These are phyloP conservation scores for Basidiobolus meristosporus DNA, from an alignment of 371 early-diverging fungal genomes.

Conservation along the genomic window DNA sequence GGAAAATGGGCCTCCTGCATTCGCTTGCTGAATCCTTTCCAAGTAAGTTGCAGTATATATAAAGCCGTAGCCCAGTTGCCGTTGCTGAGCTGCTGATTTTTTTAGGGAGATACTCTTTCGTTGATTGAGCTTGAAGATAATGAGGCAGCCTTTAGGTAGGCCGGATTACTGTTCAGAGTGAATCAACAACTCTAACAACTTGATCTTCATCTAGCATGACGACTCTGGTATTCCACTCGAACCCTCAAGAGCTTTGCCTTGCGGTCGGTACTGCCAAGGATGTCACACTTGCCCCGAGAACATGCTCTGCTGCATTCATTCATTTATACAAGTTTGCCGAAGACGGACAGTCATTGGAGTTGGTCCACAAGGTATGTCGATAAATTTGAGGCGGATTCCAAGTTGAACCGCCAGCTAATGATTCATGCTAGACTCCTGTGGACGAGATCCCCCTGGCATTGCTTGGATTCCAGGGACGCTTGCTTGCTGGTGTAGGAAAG, in stretches of 20 bases:
- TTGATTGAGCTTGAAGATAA: slow-evolving; percentile 61
- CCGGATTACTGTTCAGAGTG: slow-evolving; percentile 1
- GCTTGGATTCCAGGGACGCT: slow-evolving; percentile 69
- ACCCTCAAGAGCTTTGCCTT: slow-evolving; percentile 34
- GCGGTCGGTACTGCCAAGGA: slow-evolving; percentile 77
- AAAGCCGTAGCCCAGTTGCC: too few species aligned
- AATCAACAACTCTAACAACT: not conserved
- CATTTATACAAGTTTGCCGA: slow-evolving; percentile 49
- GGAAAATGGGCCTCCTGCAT: slow-evolving; percentile 86
- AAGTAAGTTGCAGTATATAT: too few species aligned
- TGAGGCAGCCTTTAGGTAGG: slow-evolving; percentile 61
- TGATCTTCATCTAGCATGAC: slow-evolving; percentile 26
- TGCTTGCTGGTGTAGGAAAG: slow-evolving; percentile 78
- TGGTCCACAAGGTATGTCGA: slow-evolving; percentile 47
- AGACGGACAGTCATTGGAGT: slow-evolving; percentile 39
- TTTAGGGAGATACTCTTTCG: slow-evolving; percentile 49
- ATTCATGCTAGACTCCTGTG: slow-evolving; percentile 28
- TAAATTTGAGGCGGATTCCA: not conserved
- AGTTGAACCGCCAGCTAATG: not conserved
- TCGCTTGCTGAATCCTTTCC: slow-evolving; percentile 68
- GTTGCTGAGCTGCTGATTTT: too few species aligned
- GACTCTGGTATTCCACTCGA: slow-evolving; percentile 36
- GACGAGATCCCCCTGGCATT: slow-evolving; percentile 77
- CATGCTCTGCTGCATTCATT: slow-evolving; percentile 46
- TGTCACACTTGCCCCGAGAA: slow-evolving; percentile 46